Conservation (phyloP, 345 rosid species). For the Lumnitzera racemosa region DNA sequence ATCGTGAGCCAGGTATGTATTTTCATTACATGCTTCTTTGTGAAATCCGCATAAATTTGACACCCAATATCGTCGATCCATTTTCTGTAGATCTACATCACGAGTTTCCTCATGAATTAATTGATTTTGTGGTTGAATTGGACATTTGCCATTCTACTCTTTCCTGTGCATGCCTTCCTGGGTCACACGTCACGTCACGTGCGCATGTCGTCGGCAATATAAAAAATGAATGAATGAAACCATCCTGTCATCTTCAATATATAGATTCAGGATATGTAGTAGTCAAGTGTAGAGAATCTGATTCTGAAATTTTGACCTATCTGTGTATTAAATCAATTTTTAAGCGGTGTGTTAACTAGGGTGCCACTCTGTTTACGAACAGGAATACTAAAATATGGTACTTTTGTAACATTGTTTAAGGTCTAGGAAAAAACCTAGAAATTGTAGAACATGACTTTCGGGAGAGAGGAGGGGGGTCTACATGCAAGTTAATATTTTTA, state of each 20-base stretch:
- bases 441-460: too few species aligned
- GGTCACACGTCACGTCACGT: conserved; percentile 28
- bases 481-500: too few species aligned
- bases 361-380: not conserved
- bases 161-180: conserved; percentile 21
- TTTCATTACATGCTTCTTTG: too few species aligned
- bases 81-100: not conserved
- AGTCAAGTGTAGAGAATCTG: conserved; percentile 8
- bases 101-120: not conserved
- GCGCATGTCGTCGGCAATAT: conserved; percentile 30
- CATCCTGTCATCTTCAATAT: conserved; percentile 38
- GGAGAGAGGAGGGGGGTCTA: too few species aligned
- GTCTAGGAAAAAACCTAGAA: too few species aligned
- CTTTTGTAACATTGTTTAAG: not conserved
- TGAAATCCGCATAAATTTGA: too few species aligned
- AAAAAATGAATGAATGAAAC: conserved; percentile 1
- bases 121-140: not conserved
- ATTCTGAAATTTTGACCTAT: conserved; percentile 14
- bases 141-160: not conserved
- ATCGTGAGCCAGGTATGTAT: conserved; percentile 67
- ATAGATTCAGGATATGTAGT: conserved; percentile 16
- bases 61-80: not conserved
- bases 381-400: conserved; percentile 1
- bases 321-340: not conserved
- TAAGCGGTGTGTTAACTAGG: not conserved